These are phyloP conservation scores for Colletotrichum tabaci DNA, from an alignment of 2,329 filamentous ascomycete species.

Conservation along the genomic window DNA sequence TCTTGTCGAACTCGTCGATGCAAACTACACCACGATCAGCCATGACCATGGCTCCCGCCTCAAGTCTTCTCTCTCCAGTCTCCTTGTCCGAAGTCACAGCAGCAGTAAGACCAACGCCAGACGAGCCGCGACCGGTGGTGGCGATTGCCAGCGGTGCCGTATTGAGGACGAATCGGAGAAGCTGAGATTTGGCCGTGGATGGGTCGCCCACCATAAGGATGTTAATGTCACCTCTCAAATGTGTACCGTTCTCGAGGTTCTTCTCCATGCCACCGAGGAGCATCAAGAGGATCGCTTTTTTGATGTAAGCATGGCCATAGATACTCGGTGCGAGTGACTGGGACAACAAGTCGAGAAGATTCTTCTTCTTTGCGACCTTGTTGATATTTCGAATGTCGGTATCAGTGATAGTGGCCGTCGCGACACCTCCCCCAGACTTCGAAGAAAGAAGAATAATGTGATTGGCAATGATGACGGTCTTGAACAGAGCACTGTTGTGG, in stretches of 20 bases:
- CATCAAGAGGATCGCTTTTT: conserved; percentile 97
- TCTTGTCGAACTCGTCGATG: conserved; percentile 99
- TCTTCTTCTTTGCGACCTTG: conserved; percentile 94
- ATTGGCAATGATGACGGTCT: conserved; percentile 93
- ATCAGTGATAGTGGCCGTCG: conserved; percentile 92
- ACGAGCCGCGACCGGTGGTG: conserved; percentile 96
- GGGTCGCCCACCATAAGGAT: conserved; percentile 99
- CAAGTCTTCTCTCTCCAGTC: conserved; percentile 92
- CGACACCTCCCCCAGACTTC: conserved; percentile 94
- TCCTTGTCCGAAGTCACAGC: conserved; percentile 98
- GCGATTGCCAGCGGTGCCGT: conserved; percentile 97
- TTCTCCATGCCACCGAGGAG: conserved; percentile 97
- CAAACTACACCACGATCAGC: conserved; percentile 97
- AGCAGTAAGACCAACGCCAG: conserved; percentile 96
- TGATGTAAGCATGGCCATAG: conserved; percentile 96
- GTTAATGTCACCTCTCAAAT: conserved; percentile 98
- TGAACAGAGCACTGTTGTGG: conserved; percentile 92
- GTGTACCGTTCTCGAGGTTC: conserved; percentile 97
- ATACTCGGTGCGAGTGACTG: conserved; percentile 97
- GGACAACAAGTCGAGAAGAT: conserved; percentile 91
- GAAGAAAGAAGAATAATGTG: conserved; percentile 95
- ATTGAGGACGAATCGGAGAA: conserved; percentile 96
- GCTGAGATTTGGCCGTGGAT: conserved; percentile 98
- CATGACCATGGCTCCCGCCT: conserved; percentile 99
- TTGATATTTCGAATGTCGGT: conserved; percentile 99